Evolutionary conservation across 805 yeast genomes (phyloP).

Genomic region (Tetrapisispora iriomotensis): DNA sequence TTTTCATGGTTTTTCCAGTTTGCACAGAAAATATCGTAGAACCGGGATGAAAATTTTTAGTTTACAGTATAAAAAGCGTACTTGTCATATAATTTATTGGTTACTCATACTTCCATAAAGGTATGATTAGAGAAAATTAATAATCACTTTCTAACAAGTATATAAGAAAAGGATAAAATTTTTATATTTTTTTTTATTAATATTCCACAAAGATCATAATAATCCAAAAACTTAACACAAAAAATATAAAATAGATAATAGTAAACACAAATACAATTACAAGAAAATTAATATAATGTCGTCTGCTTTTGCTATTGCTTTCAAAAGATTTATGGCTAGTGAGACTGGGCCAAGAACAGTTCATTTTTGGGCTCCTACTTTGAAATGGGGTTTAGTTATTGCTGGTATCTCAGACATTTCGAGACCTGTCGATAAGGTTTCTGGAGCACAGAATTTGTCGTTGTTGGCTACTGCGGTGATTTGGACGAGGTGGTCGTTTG

Average conservation of each 20-base stretch:
- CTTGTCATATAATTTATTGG: too few relatives aligned
- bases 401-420: slow-evolving; percentile 84
- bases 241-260: not conserved
- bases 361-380: slow-evolving; percentile 88
- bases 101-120: too few relatives aligned
- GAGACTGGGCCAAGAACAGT: slow-evolving; percentile 95
- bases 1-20: too few relatives aligned
- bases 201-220: not conserved
- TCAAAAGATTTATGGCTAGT: slow-evolving; percentile 64
- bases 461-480: slow-evolving; percentile 85
- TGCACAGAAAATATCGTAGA: too few relatives aligned
- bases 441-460: slow-evolving; percentile 66
- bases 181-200: too few relatives aligned
- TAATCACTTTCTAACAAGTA: too few relatives aligned
- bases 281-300: slow-evolving; percentile 6
- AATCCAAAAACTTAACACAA: not conserved
- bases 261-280: not conserved
- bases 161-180: too few relatives aligned
- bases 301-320: slow-evolving; percentile 27
- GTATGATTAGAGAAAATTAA: too few relatives aligned
- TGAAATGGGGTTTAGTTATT: slow-evolving; percentile 83
- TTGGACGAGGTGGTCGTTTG: slow-evolving; percentile 98
- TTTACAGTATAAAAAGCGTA: too few relatives aligned
- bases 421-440: slow-evolving; percentile 87
- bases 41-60: too few relatives aligned